Conservation (phyloP, 1,139 yeast genomes). For the Taiozyma sp. region DNA sequence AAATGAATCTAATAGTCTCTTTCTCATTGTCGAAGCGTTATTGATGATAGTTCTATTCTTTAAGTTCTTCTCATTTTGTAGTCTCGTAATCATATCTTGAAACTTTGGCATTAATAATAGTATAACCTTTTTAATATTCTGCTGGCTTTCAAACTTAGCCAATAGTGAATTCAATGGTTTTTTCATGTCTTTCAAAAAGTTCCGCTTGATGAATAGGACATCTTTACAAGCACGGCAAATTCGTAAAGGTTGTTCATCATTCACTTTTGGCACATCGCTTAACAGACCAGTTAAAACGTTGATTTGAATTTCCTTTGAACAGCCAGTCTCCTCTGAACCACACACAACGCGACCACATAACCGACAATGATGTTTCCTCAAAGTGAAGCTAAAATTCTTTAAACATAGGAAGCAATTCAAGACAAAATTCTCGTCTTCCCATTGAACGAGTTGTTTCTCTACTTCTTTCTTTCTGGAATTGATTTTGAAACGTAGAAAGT, state of each 20-base stretch:
- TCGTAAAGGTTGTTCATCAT: conserved; percentile 33
- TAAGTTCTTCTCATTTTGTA: conserved; percentile 26
- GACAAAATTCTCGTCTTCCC: conserved; percentile 57
- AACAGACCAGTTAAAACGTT: conserved; percentile 26
- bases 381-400: conserved; percentile 47
- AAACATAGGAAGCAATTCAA: conserved; percentile 61
- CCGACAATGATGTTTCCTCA: conserved; percentile 84
- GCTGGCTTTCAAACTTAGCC: conserved; percentile 9
- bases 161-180: conserved; percentile 22
- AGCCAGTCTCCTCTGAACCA: conserved; percentile 52
- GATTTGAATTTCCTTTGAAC: conserved; percentile 72
- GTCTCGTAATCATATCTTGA: conserved; percentile 32
- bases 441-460: conserved; percentile 53
- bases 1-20: conserved; percentile 38
- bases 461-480: conserved; percentile 28
- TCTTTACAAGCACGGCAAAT: conserved; percentile 69
- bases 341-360: conserved; percentile 82
- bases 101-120: conserved; percentile 35
- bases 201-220: conserved; percentile 50
- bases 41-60: conserved; percentile 22
- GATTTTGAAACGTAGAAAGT: conserved; percentile 14
- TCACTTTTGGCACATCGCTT: conserved; percentile 26
- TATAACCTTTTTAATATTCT: conserved; percentile 30
- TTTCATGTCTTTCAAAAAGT: conserved; percentile 36
- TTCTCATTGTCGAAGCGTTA: conserved; percentile 36